phyloP scores from a whole-genome alignment of 2,329 filamentous ascomycete genomes.

The Aspergillus thermomutatus region DNA sequence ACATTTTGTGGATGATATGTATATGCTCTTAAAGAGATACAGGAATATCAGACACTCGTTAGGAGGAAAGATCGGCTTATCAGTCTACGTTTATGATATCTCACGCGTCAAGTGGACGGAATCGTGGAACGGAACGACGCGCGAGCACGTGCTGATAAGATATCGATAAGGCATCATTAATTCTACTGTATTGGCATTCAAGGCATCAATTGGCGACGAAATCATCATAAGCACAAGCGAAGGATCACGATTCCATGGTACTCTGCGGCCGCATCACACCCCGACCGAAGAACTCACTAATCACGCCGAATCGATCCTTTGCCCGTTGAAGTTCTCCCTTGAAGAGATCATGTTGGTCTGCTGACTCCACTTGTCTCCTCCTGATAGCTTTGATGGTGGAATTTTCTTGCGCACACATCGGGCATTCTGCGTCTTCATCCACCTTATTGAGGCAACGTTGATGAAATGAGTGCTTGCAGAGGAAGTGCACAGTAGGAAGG shows the following conservation, averaged over 20 bases:
- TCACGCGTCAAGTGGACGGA: not conserved
- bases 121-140: constrained; percentile 17
- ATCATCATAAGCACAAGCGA: not conserved
- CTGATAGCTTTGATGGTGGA: constrained; percentile 85
- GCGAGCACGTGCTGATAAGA: constrained; percentile 32
- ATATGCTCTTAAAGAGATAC: not conserved
- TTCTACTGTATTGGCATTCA: not conserved
- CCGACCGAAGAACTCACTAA: constrained; percentile 91
- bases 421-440: constrained; percentile 72
- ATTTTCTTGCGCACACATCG: constrained; percentile 78
- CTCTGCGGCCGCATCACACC: constrained; percentile 70
- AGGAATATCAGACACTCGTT: not conserved
- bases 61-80: not conserved
- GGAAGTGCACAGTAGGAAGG: constrained; percentile 86
- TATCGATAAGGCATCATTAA: not conserved
- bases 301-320: constrained; percentile 80
- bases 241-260: constrained; percentile 27
- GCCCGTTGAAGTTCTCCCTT: constrained; percentile 72
- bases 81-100: not conserved
- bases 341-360: constrained; percentile 86
- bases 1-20: constrained; percentile 25
- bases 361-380: constrained; percentile 79
- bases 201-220: not conserved
- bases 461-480: constrained; percentile 97
- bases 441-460: constrained; percentile 75